Evolutionary conservation across 441 rosid genomes (phyloP).

Genomic region (Biscutella laevigata): DNA sequence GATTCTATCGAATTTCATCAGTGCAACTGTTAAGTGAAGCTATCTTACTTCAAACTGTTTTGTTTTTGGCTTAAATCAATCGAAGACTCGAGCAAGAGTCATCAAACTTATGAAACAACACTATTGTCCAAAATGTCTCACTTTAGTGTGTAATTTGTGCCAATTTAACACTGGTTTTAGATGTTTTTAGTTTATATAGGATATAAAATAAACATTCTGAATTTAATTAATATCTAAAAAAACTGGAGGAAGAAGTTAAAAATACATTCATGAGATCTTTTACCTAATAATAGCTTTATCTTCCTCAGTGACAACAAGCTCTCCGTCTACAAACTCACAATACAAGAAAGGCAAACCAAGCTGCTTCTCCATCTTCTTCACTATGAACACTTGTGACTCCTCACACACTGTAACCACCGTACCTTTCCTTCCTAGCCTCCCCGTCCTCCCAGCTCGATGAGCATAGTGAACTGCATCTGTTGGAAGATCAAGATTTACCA

Average conservation of each 20-base stretch:
- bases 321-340: slow-evolving; percentile 78
- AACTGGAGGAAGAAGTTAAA: background rate
- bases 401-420: slow-evolving; percentile 72
- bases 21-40: too few relatives aligned
- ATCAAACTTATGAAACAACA: too few relatives aligned
- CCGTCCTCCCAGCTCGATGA: slow-evolving; percentile 76
- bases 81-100: too few relatives aligned
- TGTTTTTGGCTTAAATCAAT: too few relatives aligned
- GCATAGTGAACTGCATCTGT: slow-evolving; percentile 71
- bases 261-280: background rate
- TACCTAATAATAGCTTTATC: slow-evolving; percentile 32
- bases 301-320: slow-evolving; percentile 49
- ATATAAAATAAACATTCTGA: too few relatives aligned
- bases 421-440: slow-evolving; percentile 83
- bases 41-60: too few relatives aligned
- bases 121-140: too few relatives aligned
- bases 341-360: slow-evolving; percentile 50
- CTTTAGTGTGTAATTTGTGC: too few relatives aligned
- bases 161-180: background rate
- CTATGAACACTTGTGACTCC: slow-evolving; percentile 67
- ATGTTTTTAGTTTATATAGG: background rate
- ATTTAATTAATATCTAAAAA: slow-evolving; percentile 1
- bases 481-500: slow-evolving; percentile 74
- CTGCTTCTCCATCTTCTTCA: slow-evolving; percentile 80
- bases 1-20: background rate